Percentiles rank a stretch among this genome's conserved stretches.
Evolutionary conservation across 805 yeast species (phyloP).

Genomic region (Candida tallmaniae): DNA sequence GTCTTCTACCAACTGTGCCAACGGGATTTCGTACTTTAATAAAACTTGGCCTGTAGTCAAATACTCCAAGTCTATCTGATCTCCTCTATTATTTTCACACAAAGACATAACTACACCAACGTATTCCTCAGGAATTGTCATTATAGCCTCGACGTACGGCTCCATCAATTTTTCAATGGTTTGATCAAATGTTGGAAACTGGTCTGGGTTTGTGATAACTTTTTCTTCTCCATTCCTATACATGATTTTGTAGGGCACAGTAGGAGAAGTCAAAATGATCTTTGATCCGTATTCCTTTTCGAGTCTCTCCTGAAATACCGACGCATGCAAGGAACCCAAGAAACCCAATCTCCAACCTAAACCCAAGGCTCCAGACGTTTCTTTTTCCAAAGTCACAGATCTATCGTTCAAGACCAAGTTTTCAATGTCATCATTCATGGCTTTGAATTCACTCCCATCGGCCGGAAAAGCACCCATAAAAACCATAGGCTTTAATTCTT

Average conservation of each 20-base stretch:
- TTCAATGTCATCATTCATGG: constrained; percentile 83
- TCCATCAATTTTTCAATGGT: constrained; percentile 58
- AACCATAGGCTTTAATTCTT: constrained; percentile 97
- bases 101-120: constrained; percentile 81
- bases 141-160: constrained; percentile 85
- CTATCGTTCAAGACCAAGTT: constrained; percentile 88
- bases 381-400: constrained; percentile 83
- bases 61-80: constrained; percentile 74
- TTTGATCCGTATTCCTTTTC: constrained; percentile 94
- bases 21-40: constrained; percentile 74
- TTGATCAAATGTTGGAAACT: constrained; percentile 64
- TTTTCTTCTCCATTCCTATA: constrained; percentile 59
- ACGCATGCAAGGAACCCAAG: constrained; percentile 90
- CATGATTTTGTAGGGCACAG: constrained; percentile 86
- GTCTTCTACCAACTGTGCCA: constrained; percentile 89
- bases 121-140: constrained; percentile 88
- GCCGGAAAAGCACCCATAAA: constrained; percentile 98
- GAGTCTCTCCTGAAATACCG: constrained; percentile 86
- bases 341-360: constrained; percentile 98
- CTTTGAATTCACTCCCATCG: constrained; percentile 85
- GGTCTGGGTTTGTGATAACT: constrained; percentile 84
- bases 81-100: constrained; percentile 81
- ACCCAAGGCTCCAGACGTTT: constrained; percentile 90
- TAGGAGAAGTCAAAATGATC: constrained; percentile 88
- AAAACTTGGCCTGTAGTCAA: constrained; percentile 77